Evolutionary conservation across 202 grass and related monocot genomes (phyloP).

Genomic region (Eragrostis tef): DNA sequence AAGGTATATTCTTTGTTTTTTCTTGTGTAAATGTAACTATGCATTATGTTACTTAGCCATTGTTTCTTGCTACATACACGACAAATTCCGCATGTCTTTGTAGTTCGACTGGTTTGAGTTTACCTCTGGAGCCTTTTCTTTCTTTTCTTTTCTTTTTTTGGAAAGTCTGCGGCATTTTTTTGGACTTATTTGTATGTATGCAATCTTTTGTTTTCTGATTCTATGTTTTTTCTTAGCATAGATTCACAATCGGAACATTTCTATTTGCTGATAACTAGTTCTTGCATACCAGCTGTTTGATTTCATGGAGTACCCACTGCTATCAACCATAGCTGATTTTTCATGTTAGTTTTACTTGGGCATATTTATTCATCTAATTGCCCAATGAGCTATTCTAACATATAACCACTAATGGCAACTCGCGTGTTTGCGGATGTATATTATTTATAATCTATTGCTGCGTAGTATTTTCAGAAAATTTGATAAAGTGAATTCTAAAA

Average conservation of each 20-base stretch:
- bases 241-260: slow-evolving; percentile 12
- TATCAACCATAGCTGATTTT: slow-evolving; percentile 3
- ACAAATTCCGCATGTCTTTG: not conserved
- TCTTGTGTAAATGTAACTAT: slow-evolving; percentile 23
- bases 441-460: slow-evolving; percentile 33
- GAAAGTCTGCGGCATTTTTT: too few species aligned
- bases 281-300: slow-evolving; percentile 25
- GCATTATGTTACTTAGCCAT: not conserved
- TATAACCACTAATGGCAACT: not conserved
- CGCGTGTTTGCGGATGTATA: slow-evolving; percentile 29
- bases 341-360: slow-evolving; percentile 14
- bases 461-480: too few species aligned
- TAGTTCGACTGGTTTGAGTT: slow-evolving; percentile 21
- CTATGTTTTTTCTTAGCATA: not conserved
- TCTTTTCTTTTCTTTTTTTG: too few species aligned
- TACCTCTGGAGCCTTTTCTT: not conserved
- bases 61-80: slow-evolving; percentile 25
- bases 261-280: slow-evolving; percentile 19
- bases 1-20: slow-evolving; percentile 32
- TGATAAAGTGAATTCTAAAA: too few species aligned
- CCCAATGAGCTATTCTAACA: not conserved
- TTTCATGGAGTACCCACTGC: not conserved
- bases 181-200: not conserved
- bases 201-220: not conserved
- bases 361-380: slow-evolving; percentile 14